Base-by-base conservation (phyloP, 306 rosid species). In the Boehmeria nivea region DNA sequence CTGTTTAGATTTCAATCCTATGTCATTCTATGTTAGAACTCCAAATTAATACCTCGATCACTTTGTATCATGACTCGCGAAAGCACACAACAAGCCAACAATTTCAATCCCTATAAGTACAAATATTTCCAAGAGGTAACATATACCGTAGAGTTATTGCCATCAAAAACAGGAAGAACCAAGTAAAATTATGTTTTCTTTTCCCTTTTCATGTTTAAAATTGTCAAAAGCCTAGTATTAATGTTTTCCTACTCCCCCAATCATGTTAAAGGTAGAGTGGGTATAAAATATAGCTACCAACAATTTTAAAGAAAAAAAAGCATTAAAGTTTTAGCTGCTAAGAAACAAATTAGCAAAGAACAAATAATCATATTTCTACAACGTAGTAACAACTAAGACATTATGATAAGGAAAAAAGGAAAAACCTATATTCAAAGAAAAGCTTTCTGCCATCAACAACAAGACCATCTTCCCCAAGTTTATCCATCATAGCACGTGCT, bases 401-500 rank as follows among this genome's bases (percentile, higher is more conserved):
- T 4, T 1, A 34, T n/a, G 13, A 57, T 27, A 15, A 46, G 31
- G 48, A 17, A 36, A 18, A 13, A 28, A 8, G 42, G 12, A 42
- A 9, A 13, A 51, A 91, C 99, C 99, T 91, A 43, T 91, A 91
- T 78, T 91, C 96, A 43, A 91, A 91, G 70, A 82, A 84, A 27
- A 91, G 87, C 76, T 83, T 91, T 59, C 99, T 77, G 39, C 82
- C 95, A 65, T 87, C 95, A 59, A 91, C 84, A 31, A 91, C 73
- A 64, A 87, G 89, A 60, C 99, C 95, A 60, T 76, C 87, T 56
- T 82, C 93, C 53, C 85, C 93, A 26, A 87, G 73, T 61, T 80
- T 91, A 57, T 84, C 96, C 99, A 91, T 91, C 99, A 91, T 87
- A 68, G 81, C 59, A 17, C 72, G 71, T 17, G 96, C 95, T 57